Evolutionary conservation across 139 green algal species (phyloP).

Genomic region (Closterium sp.): DNA sequence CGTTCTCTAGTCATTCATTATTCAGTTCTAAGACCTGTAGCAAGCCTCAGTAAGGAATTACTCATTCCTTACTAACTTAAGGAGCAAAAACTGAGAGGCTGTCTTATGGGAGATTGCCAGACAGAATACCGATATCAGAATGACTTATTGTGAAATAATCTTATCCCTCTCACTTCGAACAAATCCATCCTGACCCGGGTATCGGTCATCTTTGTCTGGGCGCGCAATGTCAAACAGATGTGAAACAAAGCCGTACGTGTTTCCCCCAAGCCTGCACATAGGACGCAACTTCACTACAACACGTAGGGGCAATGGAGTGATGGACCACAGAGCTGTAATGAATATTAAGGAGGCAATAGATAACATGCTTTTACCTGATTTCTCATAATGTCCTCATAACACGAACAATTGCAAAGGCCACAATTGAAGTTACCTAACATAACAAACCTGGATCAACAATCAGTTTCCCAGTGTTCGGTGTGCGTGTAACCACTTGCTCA

Average conservation of each 20-base stretch:
- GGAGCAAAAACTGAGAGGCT: too few species aligned
- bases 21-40: too few species aligned
- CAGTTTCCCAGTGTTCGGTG: conserved; percentile 19
- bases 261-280: conserved; percentile 18
- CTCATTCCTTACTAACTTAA: too few species aligned
- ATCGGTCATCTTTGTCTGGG: conserved; percentile 2
- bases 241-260: conserved; percentile 17
- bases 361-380: too few species aligned
- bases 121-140: too few species aligned
- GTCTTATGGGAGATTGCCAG: too few species aligned
- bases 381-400: too few species aligned
- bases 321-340: too few species aligned
- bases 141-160: not conserved
- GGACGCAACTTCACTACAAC: conserved; percentile 12
- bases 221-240: conserved; percentile 20
- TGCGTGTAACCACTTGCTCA: conserved; percentile 53
- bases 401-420: not conserved
- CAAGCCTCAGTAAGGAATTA: too few species aligned
- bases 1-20: too few species aligned
- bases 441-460: conserved; percentile 29
- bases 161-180: conserved; percentile 20
- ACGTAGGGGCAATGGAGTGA: not conserved
- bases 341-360: too few species aligned
- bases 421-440: not conserved
- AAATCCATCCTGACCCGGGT: conserved; percentile 5